A percentile compares a stretch with the other conserved stretches of the same genome.
Conservation (phyloP, 345 rosid species). For the Eucalyptus regnans region DNA sequence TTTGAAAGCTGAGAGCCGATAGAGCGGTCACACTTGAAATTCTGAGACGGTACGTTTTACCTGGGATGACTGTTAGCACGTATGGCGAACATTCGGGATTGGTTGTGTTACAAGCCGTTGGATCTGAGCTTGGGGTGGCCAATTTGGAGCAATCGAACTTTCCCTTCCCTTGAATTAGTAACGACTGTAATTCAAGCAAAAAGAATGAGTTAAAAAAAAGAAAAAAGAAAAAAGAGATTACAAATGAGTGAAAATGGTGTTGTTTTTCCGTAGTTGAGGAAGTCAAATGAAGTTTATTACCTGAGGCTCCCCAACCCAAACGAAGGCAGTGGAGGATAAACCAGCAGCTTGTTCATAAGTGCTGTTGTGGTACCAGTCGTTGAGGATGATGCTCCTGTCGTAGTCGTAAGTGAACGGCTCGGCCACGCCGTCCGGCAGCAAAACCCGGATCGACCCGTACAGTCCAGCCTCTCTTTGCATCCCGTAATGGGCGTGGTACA, state of each 20-base stretch:
- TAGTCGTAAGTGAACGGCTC: no score
- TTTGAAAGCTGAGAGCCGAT: constrained; percentile 71
- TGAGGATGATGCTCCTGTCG: no score
- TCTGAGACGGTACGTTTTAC: constrained; percentile 51
- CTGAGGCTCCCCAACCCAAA: constrained; percentile 74
- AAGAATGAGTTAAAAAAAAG: background rate
- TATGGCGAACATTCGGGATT: constrained; percentile 50
- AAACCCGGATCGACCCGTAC: no score
- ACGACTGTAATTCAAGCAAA: constrained; percentile 20
- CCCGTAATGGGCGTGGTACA: no score
- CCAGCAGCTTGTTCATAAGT: no score
- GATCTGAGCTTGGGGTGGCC: constrained; percentile 2
- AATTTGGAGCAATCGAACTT: constrained; percentile 34
- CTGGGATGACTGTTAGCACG: constrained; percentile 26
- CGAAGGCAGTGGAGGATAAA: constrained; percentile 9
- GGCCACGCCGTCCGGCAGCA: no score
- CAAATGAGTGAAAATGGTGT: background rate
- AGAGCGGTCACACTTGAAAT: constrained; percentile 52
- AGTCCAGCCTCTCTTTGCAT: no score
- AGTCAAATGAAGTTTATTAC: background rate
- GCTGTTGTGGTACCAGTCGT: no score
- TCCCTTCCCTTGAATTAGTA: constrained; percentile 68
- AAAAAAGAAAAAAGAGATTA: background rate
- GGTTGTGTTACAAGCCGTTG: constrained; percentile 24
- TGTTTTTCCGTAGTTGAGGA: background rate